Evolutionary conservation across 2,329 filamentous ascomycete genomes (phyloP), one percentile per base, ranked within the genome.

Genomic region (Volutella citrinella): DNA sequence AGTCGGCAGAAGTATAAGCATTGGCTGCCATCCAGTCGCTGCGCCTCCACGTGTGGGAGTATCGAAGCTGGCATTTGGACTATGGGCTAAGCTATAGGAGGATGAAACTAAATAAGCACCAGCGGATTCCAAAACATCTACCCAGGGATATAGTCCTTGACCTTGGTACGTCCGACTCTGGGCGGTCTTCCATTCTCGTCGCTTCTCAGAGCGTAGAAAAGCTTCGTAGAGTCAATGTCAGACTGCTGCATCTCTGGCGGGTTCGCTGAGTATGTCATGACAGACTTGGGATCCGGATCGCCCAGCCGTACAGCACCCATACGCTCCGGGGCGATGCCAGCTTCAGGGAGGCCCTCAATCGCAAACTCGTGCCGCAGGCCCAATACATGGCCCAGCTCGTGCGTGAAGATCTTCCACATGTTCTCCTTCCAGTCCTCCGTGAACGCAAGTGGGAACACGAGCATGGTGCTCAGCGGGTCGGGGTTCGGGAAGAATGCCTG

Each of bases 321-420:
- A 15, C 21, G 16, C n/a, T 35, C 33, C 15, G n/a, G n/a, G n/a
- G n/a, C n/a, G n/a, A n/a, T n/a, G n/a, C n/a, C n/a, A n/a, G n/a
- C n/a, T n/a, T n/a, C n/a, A n/a, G n/a, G n/a, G n/a, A n/a, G n/a
- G n/a, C 14, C 21, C 10, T 24, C 33, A 11, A 35, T 25, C 6
- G 33, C 33, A 14, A 35, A 35, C 17, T 35, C 33, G 16, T 35
- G 33, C 17, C 33, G 18, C 14, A 35, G 33, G 21, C 33, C 33
- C 8, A 35, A 13, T 5, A 30, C 27, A 14, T 35, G 33, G 21
- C 26, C 33, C 12, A 35, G 33, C 16, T 35, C 33, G 16, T 35
- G 33, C 4, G 19, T 11, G 19, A 35, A 35, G 14, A 35, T 17
- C 18, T 34, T 28, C 26, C 27, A 29, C 33, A 35, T 30, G 26